phyloP scores from a whole-genome alignment of 331 rosid species.

The Pyracantha coccinea region DNA sequence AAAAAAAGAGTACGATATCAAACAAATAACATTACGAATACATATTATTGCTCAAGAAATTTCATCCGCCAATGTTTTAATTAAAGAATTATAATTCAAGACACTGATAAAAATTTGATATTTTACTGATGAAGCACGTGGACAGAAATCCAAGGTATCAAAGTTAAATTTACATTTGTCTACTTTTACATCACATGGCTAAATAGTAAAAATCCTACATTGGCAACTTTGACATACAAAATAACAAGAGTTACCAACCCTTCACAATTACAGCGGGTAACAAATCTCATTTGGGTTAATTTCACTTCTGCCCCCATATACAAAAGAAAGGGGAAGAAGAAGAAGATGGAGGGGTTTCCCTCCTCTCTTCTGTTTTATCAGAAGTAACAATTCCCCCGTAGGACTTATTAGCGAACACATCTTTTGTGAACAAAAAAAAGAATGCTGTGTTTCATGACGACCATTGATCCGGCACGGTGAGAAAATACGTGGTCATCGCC shows the following conservation, averaged over 20 bases:
- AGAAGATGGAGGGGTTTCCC: no score
- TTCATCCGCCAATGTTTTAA: no score
- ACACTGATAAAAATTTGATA: neutral
- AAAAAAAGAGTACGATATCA: no score
- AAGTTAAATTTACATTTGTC: no score
- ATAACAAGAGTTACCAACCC: conserved; percentile 6
- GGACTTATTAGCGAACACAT: conserved; percentile 10
- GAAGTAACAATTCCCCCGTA: neutral
- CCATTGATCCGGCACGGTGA: conserved; percentile 91
- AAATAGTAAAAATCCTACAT: neutral
- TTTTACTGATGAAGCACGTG: neutral
- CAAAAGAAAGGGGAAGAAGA: neutral
- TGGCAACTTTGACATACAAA: neutral
- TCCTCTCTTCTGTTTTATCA: neutral
- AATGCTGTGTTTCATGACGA: conserved; percentile 35
- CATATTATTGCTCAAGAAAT: no score
- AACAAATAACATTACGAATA: no score
- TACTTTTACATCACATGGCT: no score
- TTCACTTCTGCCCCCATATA: conserved; percentile 4
- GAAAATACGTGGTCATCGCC: conserved; percentile 95
- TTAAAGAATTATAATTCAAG: neutral
- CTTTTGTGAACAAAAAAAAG: conserved; percentile 27
- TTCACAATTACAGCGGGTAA: conserved; percentile 4
- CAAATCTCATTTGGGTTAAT: conserved; percentile 1
- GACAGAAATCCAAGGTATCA: neutral